These are phyloP conservation scores for Pulveroboletus ravenelii DNA, from an alignment of 768 basidiomycete genomes.

Conservation along the genomic window DNA sequence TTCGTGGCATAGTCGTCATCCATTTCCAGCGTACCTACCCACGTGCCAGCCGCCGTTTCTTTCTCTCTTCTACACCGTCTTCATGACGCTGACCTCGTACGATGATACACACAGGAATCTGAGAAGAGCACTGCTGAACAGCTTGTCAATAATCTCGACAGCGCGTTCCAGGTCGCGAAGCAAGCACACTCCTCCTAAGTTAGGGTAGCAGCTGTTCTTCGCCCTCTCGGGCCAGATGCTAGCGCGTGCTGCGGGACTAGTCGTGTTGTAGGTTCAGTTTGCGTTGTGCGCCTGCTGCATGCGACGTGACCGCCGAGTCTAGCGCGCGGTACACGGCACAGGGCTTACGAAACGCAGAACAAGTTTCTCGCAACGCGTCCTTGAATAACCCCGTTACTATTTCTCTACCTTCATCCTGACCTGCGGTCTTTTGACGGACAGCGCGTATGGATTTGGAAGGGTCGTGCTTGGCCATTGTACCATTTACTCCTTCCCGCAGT, in stretches of 20 bases:
- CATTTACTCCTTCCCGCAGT: too few relatives aligned
- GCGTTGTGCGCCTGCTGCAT: not conserved
- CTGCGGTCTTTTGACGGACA: too few relatives aligned
- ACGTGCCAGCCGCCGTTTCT: not conserved
- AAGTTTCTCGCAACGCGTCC: too few relatives aligned
- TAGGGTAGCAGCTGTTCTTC: not conserved
- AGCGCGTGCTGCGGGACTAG: not conserved
- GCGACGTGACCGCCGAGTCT: not conserved
- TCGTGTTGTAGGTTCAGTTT: not conserved
- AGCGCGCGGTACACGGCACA: too few relatives aligned
- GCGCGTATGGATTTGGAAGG: too few relatives aligned
- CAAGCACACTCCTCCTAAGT: not conserved
- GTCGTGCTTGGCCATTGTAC: too few relatives aligned
- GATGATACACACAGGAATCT: too few relatives aligned
- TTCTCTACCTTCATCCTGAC: too few relatives aligned
- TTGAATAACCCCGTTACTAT: too few relatives aligned
- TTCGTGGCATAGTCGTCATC: not conserved
- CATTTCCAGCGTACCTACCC: not conserved
- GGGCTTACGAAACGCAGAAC: too few relatives aligned
- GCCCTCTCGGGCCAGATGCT: slow-evolving; percentile 16
- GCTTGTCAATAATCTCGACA: not conserved
- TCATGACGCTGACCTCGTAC: not conserved
- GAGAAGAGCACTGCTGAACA: not conserved
- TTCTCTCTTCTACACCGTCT: not conserved
- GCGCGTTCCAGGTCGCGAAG: not conserved